A percentile compares a stretch with the other conserved stretches of the same genome.
phyloP scores from a whole-genome alignment of 139 green algal genomes.

The Chlamydomonas incerta region DNA sequence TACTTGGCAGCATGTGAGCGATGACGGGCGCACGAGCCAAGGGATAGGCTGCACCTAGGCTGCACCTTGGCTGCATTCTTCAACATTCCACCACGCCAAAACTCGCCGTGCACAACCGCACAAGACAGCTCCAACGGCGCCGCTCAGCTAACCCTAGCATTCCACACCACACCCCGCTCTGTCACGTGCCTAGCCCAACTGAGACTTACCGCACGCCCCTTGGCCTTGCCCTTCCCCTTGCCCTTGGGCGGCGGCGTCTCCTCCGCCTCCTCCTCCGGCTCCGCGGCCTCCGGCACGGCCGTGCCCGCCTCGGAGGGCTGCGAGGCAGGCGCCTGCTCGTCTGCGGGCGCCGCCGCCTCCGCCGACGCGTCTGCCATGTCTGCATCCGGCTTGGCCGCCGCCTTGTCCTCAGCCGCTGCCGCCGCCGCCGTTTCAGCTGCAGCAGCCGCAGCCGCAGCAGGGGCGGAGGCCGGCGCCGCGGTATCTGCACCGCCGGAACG shows the following conservation, averaged over 20 bases:
- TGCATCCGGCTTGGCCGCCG: not conserved
- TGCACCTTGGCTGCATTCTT: too few relatives aligned
- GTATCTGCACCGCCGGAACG: not conserved
- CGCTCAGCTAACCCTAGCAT: too few relatives aligned
- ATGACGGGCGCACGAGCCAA: too few relatives aligned
- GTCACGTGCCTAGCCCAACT: too few relatives aligned
- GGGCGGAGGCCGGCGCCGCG: too few relatives aligned
- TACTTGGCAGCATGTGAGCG: too few relatives aligned
- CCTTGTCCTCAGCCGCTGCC: not conserved
- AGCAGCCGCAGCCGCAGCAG: not conserved
- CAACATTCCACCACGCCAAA: too few relatives aligned
- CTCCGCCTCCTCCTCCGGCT: not conserved
- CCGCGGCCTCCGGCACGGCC: not conserved
- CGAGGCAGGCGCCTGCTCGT: not conserved
- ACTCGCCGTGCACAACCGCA: too few relatives aligned
- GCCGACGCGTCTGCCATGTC: not conserved
- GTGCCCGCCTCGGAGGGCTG: not conserved
- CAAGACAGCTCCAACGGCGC: too few relatives aligned
- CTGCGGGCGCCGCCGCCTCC: not conserved
- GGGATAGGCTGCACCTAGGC: too few relatives aligned
- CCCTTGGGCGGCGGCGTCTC: not conserved
- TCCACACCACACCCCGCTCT: too few relatives aligned
- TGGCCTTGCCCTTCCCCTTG: constrained; percentile 21
- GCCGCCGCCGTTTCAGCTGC: not conserved
- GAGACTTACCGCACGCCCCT: constrained; percentile 15